Evolutionary conservation across 805 yeast species (phyloP).

Genomic region (Tetrapisispora taiwanensis): DNA sequence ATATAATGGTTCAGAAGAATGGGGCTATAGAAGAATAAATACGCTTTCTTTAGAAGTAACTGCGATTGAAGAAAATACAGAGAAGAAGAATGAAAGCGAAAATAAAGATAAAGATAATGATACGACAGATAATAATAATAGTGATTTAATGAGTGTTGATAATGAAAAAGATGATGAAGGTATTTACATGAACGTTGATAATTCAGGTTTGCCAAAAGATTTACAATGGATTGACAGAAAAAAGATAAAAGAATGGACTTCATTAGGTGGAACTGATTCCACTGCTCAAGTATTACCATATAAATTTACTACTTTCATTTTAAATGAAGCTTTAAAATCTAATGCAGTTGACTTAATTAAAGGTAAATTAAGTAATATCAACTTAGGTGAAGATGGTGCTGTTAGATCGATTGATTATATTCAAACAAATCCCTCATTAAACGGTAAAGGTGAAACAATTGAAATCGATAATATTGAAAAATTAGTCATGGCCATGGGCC

Average conservation of each 20-base stretch:
- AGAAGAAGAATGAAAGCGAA: no score
- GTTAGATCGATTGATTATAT: slow-evolving; percentile 15
- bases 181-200: slow-evolving; percentile 1
- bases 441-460: slow-evolving; percentile 27
- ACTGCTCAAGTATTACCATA: slow-evolving; percentile 97
- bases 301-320: slow-evolving; percentile 75
- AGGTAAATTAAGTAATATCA: slow-evolving; percentile 71
- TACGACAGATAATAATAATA: background rate
- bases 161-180: slow-evolving; percentile 13
- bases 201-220: slow-evolving; percentile 41
- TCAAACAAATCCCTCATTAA: background rate
- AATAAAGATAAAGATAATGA: background rate
- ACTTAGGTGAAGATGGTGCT: slow-evolving; percentile 28
- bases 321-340: slow-evolving; percentile 68
- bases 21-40: slow-evolving; percentile 89
- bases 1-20: slow-evolving; percentile 72
- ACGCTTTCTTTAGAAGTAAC: slow-evolving; percentile 77
- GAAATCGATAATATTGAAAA: slow-evolving; percentile 53
- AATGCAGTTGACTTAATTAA: slow-evolving; percentile 77
- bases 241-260: slow-evolving; percentile 62
- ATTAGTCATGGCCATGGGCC: slow-evolving; percentile 83
- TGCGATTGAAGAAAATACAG: background rate
- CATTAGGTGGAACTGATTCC: slow-evolving; percentile 72
- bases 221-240: slow-evolving; percentile 68
- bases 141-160: slow-evolving; percentile 20